Base-by-base conservation (phyloP, 2,329 filamentous ascomycete genomes). In the Fusarium dlaminii region DNA sequence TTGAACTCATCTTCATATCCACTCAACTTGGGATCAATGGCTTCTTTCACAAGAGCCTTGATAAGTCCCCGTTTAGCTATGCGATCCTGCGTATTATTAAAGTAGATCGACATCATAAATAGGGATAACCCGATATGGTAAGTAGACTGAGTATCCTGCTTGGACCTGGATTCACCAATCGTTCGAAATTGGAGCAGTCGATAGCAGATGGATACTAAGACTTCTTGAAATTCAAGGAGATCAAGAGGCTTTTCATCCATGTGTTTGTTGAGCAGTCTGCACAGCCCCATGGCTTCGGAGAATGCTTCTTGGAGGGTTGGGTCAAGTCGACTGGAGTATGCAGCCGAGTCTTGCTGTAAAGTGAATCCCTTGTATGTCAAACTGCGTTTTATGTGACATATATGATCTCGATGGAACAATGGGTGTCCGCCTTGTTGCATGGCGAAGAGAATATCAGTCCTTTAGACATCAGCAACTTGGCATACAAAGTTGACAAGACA, bases 381-480 rank as follows among this genome's bases (percentile, higher is more conserved):
- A 1, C 4, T 3, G 0, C 3, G 10, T 3, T 3, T 43, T 12
- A 63, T 17, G 3, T 14, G 20, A 5, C 11, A 3, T 10, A 63
- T 63, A 7, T 7, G 43, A 20, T 68, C 42, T 27, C 66, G 66
- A 42, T 55, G 3, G 6, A 68, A 68, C 0, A 54, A 0, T 3
- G 66, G 48, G 0, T 12, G 14, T 4, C 42, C n/a, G 1, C 48
- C 55, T 30, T 68, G 56, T 22, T 68, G 64, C 13, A 68, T 34
- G 6, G 48, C 40, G 1, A 68, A 68, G 6, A 68, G 17, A 20
- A 68, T 63, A 36, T 68, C 66, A 11, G 66, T 68, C 6, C 66
- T 68, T n/a, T 2, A 6, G 2, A 6, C 1, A 17, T 68, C 11
- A 68, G 46, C 3, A 17, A 29, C 1, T 4, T 3, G 1, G 4